Base-by-base conservation (phyloP, 1,284 basidiomycete genomes). In the Trichosporon sp. region DNA sequence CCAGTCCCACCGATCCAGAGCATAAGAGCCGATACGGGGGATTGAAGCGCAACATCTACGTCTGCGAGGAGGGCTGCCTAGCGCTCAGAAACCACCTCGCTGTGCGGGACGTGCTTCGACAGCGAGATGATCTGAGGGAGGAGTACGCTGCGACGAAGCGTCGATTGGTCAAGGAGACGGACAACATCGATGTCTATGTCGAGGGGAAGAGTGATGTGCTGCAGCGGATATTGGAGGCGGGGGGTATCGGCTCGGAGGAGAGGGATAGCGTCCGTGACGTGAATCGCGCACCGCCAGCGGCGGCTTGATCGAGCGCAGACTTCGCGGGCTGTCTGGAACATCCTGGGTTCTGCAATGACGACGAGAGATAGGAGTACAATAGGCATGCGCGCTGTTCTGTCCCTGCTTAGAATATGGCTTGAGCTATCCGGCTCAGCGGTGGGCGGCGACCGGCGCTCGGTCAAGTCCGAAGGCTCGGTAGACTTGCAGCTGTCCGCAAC, bases 21-120 rank as follows among this genome's bases (percentile, higher is more conserved):
- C 40, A 44, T 10, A n/a, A 4, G 8, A 21, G 19, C 8, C 16
- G 16, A 21, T 21, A 44, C 19, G 54, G 52, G 16, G 31, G 27
- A 13, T 19, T 40, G 3, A 11, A 10, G 57, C 57, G 64, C 1
- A 56, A 65, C 58, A 19, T 65, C 58, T 65, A 65, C 54, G 31
- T 65, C 10, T 59, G 60, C 31, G 32, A 21, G 16, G 32, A 27
- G 1, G 61, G 33, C 32, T 44, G 21, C 9, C 25, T 58, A 0
- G 59, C 57, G 9, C 54, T 71, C 14, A 32, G 54, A 6, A 68
- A 68, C 34, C 70, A 71, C 44, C 59, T 71, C 16, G 60, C 59
- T 0, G 62, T 71, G 19, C 63, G 65, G 4, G 52, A 61, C 8
- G 64, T 64, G 25, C 65, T 71, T 21, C 46, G 66, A 10, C n/a